phyloP scores from a whole-genome alignment of 345 rosid genomes.

The Eucalyptus rudis region DNA sequence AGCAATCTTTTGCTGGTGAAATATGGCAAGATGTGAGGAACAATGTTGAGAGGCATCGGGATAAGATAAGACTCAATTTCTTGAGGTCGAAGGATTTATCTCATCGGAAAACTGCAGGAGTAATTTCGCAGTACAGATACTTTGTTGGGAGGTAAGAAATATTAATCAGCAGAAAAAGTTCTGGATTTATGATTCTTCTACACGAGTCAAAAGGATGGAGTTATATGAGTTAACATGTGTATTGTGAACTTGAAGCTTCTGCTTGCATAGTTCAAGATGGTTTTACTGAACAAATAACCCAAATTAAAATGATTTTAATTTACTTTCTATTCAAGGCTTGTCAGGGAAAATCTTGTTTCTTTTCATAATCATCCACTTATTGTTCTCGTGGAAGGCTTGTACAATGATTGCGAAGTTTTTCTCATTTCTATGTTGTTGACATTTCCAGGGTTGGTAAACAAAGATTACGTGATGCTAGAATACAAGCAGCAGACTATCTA shows the following conservation, averaged over 20 bases:
- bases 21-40: constrained; percentile 75
- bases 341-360: background rate
- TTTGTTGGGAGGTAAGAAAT: constrained; percentile 69
- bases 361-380: background rate
- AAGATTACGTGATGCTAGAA: constrained; percentile 65
- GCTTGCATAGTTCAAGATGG: background rate
- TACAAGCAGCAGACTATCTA: constrained; percentile 73
- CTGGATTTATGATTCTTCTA: background rate
- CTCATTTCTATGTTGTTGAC: background rate
- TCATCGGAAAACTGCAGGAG: constrained; percentile 53
- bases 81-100: constrained; percentile 57
- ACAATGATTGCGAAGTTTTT: background rate
- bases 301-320: background rate
- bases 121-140: constrained; percentile 57
- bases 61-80: constrained; percentile 56
- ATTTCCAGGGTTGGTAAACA: constrained; percentile 70
- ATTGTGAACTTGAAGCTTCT: background rate
- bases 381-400: background rate
- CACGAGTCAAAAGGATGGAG: background rate
- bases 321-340: background rate
- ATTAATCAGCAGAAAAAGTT: background rate
- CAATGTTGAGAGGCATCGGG: constrained; percentile 47
- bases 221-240: background rate
- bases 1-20: constrained; percentile 69
- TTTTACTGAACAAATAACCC: background rate